Percentiles rank a stretch among this genome's conserved stretches.
phyloP scores from a whole-genome alignment of 768 basidiomycete genomes.

The Amanita molliuscula region DNA sequence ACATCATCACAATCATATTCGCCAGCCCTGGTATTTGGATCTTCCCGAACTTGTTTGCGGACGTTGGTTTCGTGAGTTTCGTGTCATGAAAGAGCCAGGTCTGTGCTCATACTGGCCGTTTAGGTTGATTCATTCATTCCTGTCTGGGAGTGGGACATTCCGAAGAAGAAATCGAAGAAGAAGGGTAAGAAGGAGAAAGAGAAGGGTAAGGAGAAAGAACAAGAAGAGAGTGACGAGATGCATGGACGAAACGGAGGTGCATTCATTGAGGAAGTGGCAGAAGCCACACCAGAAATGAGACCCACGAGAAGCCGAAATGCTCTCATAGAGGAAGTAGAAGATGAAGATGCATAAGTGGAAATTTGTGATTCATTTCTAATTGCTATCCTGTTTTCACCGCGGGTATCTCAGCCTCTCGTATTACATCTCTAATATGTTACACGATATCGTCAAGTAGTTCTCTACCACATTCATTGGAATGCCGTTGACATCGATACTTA shows the following conservation, averaged over 20 bases:
- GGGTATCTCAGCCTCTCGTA: background rate
- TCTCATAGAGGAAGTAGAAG: conserved; percentile 36
- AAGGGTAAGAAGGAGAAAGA: conserved; percentile 32
- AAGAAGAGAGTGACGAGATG: conserved; percentile 33
- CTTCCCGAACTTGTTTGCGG: conserved; percentile 95
- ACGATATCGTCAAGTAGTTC: background rate
- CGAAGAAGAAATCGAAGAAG: conserved; percentile 58
- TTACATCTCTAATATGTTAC: conserved; percentile 2
- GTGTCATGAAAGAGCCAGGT: background rate
- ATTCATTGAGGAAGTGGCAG: conserved; percentile 35
- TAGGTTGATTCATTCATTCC: conserved; percentile 98
- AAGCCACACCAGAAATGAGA: conserved; percentile 25
- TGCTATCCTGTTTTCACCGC: background rate
- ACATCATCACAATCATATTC: conserved; percentile 81
- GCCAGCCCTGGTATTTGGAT: conserved; percentile 95
- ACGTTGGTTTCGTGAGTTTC: conserved; percentile 89
- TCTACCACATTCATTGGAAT: background rate
- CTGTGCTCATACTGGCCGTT: background rate
- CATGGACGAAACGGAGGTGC: conserved; percentile 31
- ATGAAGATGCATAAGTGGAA: conserved; percentile 17
- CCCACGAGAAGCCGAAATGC: conserved; percentile 24
- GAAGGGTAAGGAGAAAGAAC: conserved; percentile 6
- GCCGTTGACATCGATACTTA: background rate
- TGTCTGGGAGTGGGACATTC: conserved; percentile 92
- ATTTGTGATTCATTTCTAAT: background rate